Conservation (phyloP, 2,329 filamentous ascomycete species). For the Penicillium sp. region DNA sequence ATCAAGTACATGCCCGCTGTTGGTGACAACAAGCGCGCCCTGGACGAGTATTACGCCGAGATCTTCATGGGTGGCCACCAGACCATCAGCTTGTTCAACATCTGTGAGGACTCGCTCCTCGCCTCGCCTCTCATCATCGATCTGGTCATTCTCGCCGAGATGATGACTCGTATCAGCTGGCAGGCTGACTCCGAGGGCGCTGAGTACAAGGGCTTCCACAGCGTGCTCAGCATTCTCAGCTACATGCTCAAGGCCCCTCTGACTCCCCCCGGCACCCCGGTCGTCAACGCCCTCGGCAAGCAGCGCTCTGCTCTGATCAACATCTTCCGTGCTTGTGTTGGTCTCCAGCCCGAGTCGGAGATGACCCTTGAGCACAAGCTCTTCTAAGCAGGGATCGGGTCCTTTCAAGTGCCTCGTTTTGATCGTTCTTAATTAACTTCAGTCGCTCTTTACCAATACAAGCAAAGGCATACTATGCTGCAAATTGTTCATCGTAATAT, state of each 20-base stretch:
- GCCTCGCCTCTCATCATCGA: slow-evolving; percentile 97
- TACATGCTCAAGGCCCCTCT: slow-evolving; percentile 98
- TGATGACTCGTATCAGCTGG: slow-evolving; percentile 99
- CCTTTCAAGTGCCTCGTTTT: neutral
- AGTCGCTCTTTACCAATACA: slow-evolving; percentile 28
- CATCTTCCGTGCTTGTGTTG: slow-evolving; percentile 97
- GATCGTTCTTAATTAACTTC: slow-evolving; percentile 22
- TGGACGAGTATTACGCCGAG: slow-evolving; percentile 99
- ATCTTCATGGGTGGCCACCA: slow-evolving; percentile 99
- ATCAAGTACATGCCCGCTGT: slow-evolving; percentile 99
- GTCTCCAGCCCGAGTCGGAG: slow-evolving; percentile 94
- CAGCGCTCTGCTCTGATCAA: slow-evolving; percentile 93
- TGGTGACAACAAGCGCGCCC: slow-evolving; percentile 96
- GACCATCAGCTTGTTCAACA: slow-evolving; percentile 97
- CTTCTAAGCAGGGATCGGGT: slow-evolving; percentile 55
- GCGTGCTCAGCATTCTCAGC: slow-evolving; percentile 92
- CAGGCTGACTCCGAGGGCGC: slow-evolving; percentile 62
- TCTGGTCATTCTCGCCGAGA: slow-evolving; percentile 86
- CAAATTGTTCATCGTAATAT: neutral
- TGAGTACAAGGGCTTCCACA: slow-evolving; percentile 93
- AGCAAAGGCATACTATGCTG: neutral
- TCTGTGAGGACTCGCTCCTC: slow-evolving; percentile 96
- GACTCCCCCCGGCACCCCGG: slow-evolving; percentile 90
- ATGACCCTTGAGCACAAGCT: slow-evolving; percentile 99
- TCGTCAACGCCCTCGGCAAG: slow-evolving; percentile 94